Conservation (phyloP, 2,329 filamentous ascomycete genomes). For the Metarhizium anisopliae region DNA sequence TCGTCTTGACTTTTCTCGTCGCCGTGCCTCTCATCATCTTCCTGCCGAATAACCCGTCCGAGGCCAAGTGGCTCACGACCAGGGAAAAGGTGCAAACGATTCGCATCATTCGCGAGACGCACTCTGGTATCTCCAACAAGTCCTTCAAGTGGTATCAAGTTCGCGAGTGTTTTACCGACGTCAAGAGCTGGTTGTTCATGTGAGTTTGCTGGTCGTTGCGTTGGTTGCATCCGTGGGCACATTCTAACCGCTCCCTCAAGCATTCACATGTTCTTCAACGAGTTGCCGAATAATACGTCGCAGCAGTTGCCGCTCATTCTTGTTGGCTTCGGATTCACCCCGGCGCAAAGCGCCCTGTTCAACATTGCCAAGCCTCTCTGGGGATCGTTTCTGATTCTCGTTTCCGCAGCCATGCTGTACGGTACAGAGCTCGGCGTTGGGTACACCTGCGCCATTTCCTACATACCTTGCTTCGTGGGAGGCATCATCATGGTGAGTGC, state of each 20-base stretch:
- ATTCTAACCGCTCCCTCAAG: background rate
- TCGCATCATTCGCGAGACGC: constrained; percentile 11
- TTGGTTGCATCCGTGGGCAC: no score
- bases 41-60: constrained; percentile 12
- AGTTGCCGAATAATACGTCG: constrained; percentile 17
- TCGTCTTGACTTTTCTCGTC: constrained; percentile 39
- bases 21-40: constrained; percentile 10
- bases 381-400: constrained; percentile 12
- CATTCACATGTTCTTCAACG: constrained; percentile 18
- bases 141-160: constrained; percentile 16
- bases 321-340: constrained; percentile 15
- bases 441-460: constrained; percentile 17
- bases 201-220: background rate
- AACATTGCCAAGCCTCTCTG: constrained; percentile 16
- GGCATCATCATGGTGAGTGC: constrained; percentile 12
- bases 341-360: constrained; percentile 15
- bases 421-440: constrained; percentile 12
- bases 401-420: constrained; percentile 14
- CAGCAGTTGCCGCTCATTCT: constrained; percentile 16
- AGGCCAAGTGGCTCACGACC: constrained; percentile 12
- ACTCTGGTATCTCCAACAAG: constrained; percentile 14
- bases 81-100: constrained; percentile 15
- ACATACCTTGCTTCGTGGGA: constrained; percentile 15
- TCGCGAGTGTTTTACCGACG: constrained; percentile 12
- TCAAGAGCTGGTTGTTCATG: constrained; percentile 15